Conservation (phyloP, 176 grass and related monocot species). For the Coix lacrymajobi region DNA sequence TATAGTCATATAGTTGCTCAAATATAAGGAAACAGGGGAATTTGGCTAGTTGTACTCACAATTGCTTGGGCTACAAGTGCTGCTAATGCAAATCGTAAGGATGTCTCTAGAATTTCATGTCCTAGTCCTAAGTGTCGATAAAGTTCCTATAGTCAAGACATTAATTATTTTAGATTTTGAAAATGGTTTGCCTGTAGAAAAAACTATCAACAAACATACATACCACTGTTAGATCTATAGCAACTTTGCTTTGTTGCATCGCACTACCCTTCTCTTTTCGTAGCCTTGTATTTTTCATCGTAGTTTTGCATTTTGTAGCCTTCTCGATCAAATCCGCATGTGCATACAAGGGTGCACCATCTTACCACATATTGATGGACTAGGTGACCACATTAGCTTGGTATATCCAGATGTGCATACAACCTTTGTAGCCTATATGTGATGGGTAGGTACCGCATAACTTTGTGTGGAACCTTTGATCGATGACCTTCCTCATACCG, state of each 20-base stretch:
- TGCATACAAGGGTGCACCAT: background rate
- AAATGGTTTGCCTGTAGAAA: background rate
- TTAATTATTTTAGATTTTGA: background rate
- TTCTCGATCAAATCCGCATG: no score
- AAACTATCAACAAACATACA: background rate
- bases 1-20: no score
- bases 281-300: background rate
- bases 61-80: background rate
- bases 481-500: no score
- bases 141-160: background rate
- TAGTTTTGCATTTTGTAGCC: background rate
- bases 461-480: background rate
- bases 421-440: background rate
- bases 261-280: background rate
- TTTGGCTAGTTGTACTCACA: background rate
- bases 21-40: no score
- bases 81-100: no score
- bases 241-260: background rate
- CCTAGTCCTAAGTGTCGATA: background rate
- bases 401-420: background rate
- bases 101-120: background rate
- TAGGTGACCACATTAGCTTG: background rate
- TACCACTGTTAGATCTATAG: background rate
- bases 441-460: background rate
- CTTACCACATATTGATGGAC: background rate